Evolutionary conservation across 129 eudicot species (phyloP).

Genomic region (Flaveria sonorensis): DNA sequence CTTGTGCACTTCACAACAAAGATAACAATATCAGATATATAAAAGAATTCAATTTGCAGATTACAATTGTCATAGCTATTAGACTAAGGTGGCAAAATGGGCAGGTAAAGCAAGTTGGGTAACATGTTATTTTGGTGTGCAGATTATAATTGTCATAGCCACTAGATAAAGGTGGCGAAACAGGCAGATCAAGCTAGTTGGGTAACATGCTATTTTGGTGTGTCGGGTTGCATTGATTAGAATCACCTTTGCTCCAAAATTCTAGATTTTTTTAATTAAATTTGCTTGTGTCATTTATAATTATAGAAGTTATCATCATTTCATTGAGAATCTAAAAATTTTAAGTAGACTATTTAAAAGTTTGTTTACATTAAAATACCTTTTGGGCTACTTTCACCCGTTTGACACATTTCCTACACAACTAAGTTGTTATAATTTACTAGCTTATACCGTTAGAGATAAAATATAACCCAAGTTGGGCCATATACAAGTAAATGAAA

Average conservation of each 20-base stretch:
- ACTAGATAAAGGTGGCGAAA: no score
- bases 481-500: neutral
- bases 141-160: no score
- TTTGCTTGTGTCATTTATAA: neutral
- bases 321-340: neutral
- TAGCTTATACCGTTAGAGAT: neutral
- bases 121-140: no score
- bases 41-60: slow-evolving; percentile 22
- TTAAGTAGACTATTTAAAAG: neutral
- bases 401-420: neutral
- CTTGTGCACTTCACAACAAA: slow-evolving; percentile 66
- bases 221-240: neutral
- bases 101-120: neutral
- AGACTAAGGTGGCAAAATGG: neutral
- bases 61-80: neutral
- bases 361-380: neutral
- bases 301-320: neutral
- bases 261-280: neutral
- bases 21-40: neutral
- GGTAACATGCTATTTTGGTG: neutral
- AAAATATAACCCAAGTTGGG: neutral
- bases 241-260: neutral
- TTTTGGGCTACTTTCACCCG: neutral
- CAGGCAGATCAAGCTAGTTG: no score
- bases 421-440: neutral